Conservation (phyloP, 2,329 filamentous ascomycete species). For the Aspergillus aculeatus region DNA sequence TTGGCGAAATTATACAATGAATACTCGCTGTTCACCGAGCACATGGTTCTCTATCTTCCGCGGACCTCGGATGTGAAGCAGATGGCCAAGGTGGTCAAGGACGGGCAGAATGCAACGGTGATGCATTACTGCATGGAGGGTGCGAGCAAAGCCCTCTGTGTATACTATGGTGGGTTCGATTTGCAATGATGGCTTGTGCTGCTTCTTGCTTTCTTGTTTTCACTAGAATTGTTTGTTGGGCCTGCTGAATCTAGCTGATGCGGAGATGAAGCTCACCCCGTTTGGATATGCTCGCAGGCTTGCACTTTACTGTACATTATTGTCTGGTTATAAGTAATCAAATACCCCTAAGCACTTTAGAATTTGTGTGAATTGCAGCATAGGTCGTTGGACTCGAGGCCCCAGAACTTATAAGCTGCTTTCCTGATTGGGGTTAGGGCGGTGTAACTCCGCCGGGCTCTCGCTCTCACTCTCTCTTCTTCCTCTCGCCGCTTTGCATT, state of each 20-base stretch:
- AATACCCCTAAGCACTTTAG: not conserved
- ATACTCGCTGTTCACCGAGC: slow-evolving; percentile 54
- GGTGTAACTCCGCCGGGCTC: not conserved
- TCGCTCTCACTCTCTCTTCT: not conserved
- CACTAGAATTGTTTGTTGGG: not conserved
- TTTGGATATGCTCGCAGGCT: not conserved
- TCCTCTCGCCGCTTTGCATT: not conserved
- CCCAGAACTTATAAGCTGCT: slow-evolving; percentile 20
- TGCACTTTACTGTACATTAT: not conserved
- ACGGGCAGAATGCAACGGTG: slow-evolving; percentile 63
- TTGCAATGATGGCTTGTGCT: slow-evolving; percentile 26
- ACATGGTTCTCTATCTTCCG: slow-evolving; percentile 77
- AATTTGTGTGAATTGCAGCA: not conserved
- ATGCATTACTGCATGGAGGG: slow-evolving; percentile 91
- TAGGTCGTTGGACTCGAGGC: too few species aligned
- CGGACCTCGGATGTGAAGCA: slow-evolving; percentile 80
- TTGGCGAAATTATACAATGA: slow-evolving; percentile 61
- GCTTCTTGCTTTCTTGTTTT: not conserved
- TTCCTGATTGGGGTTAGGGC: slow-evolving; percentile 29
- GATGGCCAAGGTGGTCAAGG: slow-evolving; percentile 58
- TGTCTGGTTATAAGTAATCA: not conserved
- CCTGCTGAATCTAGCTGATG: not conserved
- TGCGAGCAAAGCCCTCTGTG: slow-evolving; percentile 73
- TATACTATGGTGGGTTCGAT: slow-evolving; percentile 57
- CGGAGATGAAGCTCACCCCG: not conserved